Percentiles rank a stretch among this genome's conserved stretches.
phyloP scores from a whole-genome alignment of 441 rosid genomes.

The Syzygium malaccense region DNA sequence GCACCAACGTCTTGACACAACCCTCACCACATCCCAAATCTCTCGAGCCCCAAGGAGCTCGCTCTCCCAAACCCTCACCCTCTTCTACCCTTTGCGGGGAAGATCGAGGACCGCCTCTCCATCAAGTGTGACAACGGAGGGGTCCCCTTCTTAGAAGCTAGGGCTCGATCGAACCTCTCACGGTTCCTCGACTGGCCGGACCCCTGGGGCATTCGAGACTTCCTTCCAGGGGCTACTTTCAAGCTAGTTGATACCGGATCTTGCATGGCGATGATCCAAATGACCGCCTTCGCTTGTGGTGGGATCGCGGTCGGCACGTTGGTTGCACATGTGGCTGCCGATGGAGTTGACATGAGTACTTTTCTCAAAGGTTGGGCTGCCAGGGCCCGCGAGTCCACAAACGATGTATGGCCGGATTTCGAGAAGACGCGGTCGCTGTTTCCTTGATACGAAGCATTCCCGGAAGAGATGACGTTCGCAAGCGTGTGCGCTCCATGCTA shows the following conservation, averaged over 20 bases:
- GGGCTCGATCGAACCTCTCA: constrained; percentile 19
- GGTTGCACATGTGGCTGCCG: background rate
- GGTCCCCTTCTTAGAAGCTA: constrained; percentile 30
- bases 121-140: constrained; percentile 40
- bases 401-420: background rate
- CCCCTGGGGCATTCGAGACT: constrained; percentile 3
- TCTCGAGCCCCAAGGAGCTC: background rate
- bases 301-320: background rate
- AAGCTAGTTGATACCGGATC: constrained; percentile 8
- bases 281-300: constrained; percentile 14
- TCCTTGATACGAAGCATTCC: background rate
- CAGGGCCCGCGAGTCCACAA: background rate
- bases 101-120: constrained; percentile 21
- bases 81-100: constrained; percentile 32
- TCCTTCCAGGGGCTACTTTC: constrained; percentile 22
- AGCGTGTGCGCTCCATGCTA: background rate
- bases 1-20: background rate
- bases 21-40: background rate
- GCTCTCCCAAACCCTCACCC: background rate
- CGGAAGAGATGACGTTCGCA: background rate
- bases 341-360: background rate
- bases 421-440: background rate
- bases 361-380: background rate
- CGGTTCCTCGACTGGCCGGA: constrained; percentile 19
- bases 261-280: constrained; percentile 14